Evolutionary conservation across 2,329 filamentous ascomycete genomes (phyloP), one percentile per base, ranked within the genome.

Genomic region (Aspergillus pseudonomiae): DNA sequence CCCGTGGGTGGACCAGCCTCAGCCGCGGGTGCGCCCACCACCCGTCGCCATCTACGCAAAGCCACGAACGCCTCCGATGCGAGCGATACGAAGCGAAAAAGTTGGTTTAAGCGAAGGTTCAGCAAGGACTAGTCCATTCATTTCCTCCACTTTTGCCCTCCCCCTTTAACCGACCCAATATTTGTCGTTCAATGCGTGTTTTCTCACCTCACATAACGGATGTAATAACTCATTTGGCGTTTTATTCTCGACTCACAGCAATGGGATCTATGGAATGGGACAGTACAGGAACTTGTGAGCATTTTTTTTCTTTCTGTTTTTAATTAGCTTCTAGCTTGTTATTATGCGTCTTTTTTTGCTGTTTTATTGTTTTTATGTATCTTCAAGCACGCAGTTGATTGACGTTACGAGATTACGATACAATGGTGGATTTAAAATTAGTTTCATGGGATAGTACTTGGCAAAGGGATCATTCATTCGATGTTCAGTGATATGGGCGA

Each of bases 71-170:
- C 63, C 16, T 66, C 68, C 43, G 59, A 70, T 36, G 54, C 62
- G 50, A 65, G 64, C 60, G 65, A 69, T 26, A 66, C 67, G 65
- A 97, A 96, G 84, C 86, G 91, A 68, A 94, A 93, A 85, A 95
- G 93, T 75, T 97, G 94, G 93, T 89, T 98, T 72, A 88, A 91
- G 74, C 88, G 89, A 71, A 86, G 89, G 61, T 95, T 97, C 78
- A 95, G 93, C 84, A 78, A 82, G 61, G 69, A 70, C 54, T 77
- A 70, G 55, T 28, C 52, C 41, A n/a, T 2, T 21, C 34, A 32
- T 56, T 12, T 28, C 39, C 19, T 39, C 50, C 26, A 41, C 11
- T 26, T 26, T 9, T 26, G 4, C 6, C 36, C 21, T 14, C n/a
- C 21, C 32, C 52, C 19, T 53, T 36, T 54, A 34, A 7, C 7